These are phyloP conservation scores for Botrytis sinoallii DNA, from an alignment of 2,329 filamentous ascomycete genomes.

Conservation along the genomic window DNA sequence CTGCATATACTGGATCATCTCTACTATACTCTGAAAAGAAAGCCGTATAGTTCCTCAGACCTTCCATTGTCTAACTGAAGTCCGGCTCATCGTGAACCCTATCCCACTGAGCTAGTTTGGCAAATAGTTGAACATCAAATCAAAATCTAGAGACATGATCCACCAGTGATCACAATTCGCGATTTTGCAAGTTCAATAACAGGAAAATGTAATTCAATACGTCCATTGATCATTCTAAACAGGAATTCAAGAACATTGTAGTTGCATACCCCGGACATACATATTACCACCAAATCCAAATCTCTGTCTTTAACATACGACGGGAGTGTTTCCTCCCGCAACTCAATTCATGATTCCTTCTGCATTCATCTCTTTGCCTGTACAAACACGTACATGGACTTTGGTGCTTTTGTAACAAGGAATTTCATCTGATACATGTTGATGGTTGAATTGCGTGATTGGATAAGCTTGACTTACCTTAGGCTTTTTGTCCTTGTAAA, in stretches of 20 bases:
- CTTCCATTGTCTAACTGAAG: neutral
- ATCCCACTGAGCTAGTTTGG: neutral
- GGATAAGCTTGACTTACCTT: neutral
- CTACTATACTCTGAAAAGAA: too few species aligned
- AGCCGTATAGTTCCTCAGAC: neutral
- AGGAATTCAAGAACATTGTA: neutral
- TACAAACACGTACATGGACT: neutral
- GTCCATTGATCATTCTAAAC: neutral
- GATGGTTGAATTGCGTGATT: neutral
- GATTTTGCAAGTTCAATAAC: neutral
- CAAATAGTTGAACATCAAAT: neutral
- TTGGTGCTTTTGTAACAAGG: neutral
- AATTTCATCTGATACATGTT: neutral
- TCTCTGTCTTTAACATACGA: too few species aligned
- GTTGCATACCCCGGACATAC: neutral
- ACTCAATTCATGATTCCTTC: neutral
- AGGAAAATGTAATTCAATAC: neutral
- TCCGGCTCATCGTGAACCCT: neutral
- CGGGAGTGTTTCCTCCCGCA: neutral
- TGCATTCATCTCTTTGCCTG: neutral
- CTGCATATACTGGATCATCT: rapidly evolving
- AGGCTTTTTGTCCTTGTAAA: neutral
- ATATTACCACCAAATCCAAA: neutral
- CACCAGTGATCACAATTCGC: too few species aligned
- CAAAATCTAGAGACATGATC: neutral